A percentile compares a stretch with the other conserved stretches of the same genome.
phyloP scores from a whole-genome alignment of 73 alveolate species.

The Uronychia binucleata region DNA sequence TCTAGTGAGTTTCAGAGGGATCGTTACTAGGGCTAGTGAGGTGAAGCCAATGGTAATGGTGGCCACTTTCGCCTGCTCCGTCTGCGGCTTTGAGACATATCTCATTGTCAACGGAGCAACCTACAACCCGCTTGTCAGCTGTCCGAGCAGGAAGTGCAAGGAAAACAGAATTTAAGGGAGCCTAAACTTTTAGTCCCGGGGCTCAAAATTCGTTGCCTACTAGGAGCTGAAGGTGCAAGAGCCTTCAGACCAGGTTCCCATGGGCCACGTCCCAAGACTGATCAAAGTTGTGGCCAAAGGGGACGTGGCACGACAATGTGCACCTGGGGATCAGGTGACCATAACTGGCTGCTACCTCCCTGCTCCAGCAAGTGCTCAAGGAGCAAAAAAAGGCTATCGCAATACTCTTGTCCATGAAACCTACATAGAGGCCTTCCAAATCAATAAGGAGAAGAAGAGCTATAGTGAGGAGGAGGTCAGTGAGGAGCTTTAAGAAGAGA shows the following conservation, averaged over 20 bases:
- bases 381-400: no score
- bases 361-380: slow-evolving; percentile 53
- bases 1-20: slow-evolving; percentile 85
- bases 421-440: slow-evolving; percentile 83
- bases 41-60: slow-evolving; percentile 92
- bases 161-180: slow-evolving; percentile 86
- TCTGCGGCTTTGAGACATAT: slow-evolving; percentile 94
- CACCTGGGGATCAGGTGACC: slow-evolving; percentile 94
- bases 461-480: slow-evolving; percentile 60
- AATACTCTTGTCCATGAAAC: slow-evolving; percentile 91
- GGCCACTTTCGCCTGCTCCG: slow-evolving; percentile 93
- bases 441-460: slow-evolving; percentile 86
- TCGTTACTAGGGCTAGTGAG: slow-evolving; percentile 92
- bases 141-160: slow-evolving; percentile 86
- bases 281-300: slow-evolving; percentile 84
- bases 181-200: slow-evolving; percentile 74
- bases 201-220: slow-evolving; percentile 84
- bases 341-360: slow-evolving; percentile 92
- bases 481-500: background rate
- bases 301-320: slow-evolving; percentile 68
- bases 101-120: slow-evolving; percentile 72
- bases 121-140: slow-evolving; percentile 88
- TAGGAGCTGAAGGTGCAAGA: slow-evolving; percentile 92
- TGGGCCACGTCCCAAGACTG: slow-evolving; percentile 94
- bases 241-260: slow-evolving; percentile 92